Percentiles rank a stretch among this genome's conserved stretches.
Evolutionary conservation across 140 eudicot species (phyloP).

Genomic region (Ambrosia hybrid): DNA sequence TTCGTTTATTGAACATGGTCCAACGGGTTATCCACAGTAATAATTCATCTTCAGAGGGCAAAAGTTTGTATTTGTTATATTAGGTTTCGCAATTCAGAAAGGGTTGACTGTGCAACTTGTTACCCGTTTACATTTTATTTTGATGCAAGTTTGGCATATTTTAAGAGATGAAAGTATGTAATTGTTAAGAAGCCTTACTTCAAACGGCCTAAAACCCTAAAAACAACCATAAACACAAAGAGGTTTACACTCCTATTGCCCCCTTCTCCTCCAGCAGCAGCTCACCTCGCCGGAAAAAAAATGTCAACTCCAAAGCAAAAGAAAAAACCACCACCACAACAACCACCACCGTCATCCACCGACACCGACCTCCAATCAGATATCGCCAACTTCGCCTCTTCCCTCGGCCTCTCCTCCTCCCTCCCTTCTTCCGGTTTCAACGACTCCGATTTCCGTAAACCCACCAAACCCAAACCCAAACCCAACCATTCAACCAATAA

Average conservation of each 20-base stretch:
- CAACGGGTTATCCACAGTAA: no score
- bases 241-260: no score
- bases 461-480: slow-evolving; percentile 18
- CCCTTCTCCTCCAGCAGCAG: no score
- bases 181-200: no score
- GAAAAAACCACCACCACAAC: slow-evolving; percentile 32
- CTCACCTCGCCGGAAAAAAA: slow-evolving; percentile 4
- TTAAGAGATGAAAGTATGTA: no score
- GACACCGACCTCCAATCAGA: slow-evolving; percentile 59
- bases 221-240: neutral
- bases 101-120: no score
- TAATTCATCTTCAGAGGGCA: no score
- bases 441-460: slow-evolving; percentile 73
- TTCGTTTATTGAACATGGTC: no score
- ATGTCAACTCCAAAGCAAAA: slow-evolving; percentile 49
- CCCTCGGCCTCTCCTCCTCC: slow-evolving; percentile 77
- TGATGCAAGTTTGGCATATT: no score
- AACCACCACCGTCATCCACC: neutral
- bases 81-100: no score
- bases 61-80: no score
- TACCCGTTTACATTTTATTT: no score
- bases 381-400: slow-evolving; percentile 80
- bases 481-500: neutral
- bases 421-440: slow-evolving; percentile 65
- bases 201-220: neutral